A percentile compares a stretch with the other conserved stretches of the same genome.
Conservation (phyloP, 805 yeast genomes). For the Saturnispora silvae region DNA sequence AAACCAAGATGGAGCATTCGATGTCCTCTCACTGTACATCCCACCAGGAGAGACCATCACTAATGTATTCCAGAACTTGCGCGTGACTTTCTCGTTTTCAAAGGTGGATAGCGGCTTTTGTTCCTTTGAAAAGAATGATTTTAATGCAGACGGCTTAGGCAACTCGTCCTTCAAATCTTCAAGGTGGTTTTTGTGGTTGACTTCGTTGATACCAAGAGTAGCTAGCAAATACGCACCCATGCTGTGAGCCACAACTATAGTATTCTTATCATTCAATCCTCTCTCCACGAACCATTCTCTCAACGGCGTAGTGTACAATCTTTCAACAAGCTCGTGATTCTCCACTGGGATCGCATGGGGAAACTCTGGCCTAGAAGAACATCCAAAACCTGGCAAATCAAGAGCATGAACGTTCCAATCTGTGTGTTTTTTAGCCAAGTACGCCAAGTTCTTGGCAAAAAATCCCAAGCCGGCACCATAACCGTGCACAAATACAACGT, state of each 20-base stretch:
- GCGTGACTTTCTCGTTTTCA: constrained; percentile 6
- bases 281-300: constrained; percentile 50
- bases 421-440: constrained; percentile 22
- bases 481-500: constrained; percentile 78
- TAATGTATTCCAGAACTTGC: constrained; percentile 31
- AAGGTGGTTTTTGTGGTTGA: constrained; percentile 7
- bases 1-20: constrained; percentile 64
- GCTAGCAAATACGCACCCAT: constrained; percentile 83
- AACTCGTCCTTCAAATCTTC: constrained; percentile 10
- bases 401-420: constrained; percentile 75
- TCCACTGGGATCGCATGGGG: constrained; percentile 28
- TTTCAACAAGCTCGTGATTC: constrained; percentile 41
- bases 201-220: constrained; percentile 30
- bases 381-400: constrained; percentile 85
- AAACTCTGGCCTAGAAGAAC: constrained; percentile 72
- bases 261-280: constrained; percentile 28
- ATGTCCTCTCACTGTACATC: constrained; percentile 33
- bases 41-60: constrained; percentile 91
- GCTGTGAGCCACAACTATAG: constrained; percentile 72
- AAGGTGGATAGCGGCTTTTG: not conserved
- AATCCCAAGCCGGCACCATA: constrained; percentile 88
- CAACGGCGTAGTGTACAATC: constrained; percentile 55
- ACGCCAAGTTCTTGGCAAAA: constrained; percentile 58
- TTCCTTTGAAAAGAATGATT: not conserved
- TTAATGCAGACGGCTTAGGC: constrained; percentile 2